phyloP scores from a whole-genome alignment of 2,329 filamentous ascomycete species.

The Cladosporium sp. region DNA sequence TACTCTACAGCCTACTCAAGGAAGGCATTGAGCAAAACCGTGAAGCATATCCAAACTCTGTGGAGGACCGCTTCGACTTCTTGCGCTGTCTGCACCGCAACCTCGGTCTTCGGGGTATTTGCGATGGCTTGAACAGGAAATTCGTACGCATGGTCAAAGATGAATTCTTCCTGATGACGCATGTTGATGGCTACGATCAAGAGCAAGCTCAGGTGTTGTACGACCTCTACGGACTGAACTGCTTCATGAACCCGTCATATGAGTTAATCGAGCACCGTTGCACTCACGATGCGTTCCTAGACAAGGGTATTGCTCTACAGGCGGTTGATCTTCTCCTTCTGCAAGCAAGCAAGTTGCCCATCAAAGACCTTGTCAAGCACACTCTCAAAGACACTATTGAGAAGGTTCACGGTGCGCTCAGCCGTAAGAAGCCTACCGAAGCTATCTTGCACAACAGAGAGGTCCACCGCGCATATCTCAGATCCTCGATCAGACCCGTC shows the following conservation, averaged over 20 bases:
- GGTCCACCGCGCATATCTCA: conserved; percentile 77
- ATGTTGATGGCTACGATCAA: conserved; percentile 78
- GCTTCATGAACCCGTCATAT: conserved; percentile 40
- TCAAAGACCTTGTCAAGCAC: conserved; percentile 89
- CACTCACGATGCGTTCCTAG: conserved; percentile 68
- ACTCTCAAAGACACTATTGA: conserved; percentile 89
- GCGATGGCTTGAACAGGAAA: conserved; percentile 79
- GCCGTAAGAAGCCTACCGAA: conserved; percentile 70
- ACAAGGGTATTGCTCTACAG: conserved; percentile 75
- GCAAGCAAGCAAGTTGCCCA: conserved; percentile 77
- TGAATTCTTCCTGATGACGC: conserved; percentile 74
- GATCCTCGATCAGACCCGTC: conserved; percentile 78
- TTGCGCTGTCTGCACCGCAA: conserved; percentile 80
- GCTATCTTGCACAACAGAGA: conserved; percentile 85
- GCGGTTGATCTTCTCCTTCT: conserved; percentile 81
- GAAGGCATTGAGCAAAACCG: conserved; percentile 69
- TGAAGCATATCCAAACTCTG: conserved; percentile 63
- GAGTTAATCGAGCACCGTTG: conserved; percentile 71
- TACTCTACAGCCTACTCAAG: conserved; percentile 79
- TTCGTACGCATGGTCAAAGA: conserved; percentile 87
- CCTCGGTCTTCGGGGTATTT: conserved; percentile 79
- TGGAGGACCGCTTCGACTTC: conserved; percentile 75
- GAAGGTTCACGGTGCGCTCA: conserved; percentile 85
- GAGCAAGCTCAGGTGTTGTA: conserved; percentile 84
- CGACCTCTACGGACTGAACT: conserved; percentile 78